These are phyloP conservation scores for Auricularia heimuer DNA, from an alignment of 768 basidiomycete genomes.

Conservation along the genomic window DNA sequence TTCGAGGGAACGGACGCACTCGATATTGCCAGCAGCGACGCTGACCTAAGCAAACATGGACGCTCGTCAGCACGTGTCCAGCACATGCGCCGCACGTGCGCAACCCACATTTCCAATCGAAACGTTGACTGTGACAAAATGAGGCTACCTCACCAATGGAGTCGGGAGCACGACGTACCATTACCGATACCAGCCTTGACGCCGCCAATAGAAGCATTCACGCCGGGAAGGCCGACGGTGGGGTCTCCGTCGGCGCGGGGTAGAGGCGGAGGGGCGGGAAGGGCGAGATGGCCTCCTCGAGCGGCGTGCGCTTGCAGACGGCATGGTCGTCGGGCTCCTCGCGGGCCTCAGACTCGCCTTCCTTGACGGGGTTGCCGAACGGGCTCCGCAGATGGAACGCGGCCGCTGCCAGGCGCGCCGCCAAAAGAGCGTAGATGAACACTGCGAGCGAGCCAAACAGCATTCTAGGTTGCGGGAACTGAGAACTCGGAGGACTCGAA, in stretches of 20 bases:
- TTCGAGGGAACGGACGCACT: background rate
- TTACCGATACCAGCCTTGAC: background rate
- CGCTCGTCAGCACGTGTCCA: background rate
- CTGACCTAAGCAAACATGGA: background rate
- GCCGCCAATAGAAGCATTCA: background rate
- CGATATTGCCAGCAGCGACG: background rate
- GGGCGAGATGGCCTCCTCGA: background rate
- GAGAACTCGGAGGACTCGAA: background rate
- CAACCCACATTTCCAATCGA: background rate
- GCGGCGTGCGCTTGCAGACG: background rate
- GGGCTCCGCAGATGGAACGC: background rate
- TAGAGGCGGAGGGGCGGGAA: background rate
- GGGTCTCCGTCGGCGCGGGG: background rate
- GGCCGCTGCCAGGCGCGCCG: background rate
- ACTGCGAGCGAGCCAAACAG: background rate
- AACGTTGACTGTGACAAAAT: background rate
- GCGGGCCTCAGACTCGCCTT: background rate
- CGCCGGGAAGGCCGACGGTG: background rate
- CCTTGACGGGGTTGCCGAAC: background rate
- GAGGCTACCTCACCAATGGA: background rate
- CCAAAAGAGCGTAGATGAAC: background rate
- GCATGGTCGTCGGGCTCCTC: background rate
- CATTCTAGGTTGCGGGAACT: background rate
- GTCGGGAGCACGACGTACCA: background rate
- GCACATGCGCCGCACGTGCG: background rate